These are phyloP conservation scores for Beauveria scarabaeidicola DNA, from an alignment of 2,329 filamentous ascomycete species.

Conservation along the genomic window DNA sequence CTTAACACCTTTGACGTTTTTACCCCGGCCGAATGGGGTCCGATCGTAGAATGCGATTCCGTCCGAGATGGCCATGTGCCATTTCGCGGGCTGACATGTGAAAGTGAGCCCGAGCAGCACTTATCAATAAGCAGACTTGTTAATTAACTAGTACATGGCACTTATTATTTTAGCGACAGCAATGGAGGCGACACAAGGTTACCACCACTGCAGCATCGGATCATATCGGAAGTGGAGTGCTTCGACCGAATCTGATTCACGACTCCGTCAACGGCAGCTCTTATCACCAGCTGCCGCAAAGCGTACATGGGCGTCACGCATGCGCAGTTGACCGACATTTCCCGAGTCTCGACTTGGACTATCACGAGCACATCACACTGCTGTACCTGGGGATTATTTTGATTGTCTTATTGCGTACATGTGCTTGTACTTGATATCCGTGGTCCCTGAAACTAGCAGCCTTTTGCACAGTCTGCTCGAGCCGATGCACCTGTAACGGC, in stretches of 20 bases:
- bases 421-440: conserved; percentile 2
- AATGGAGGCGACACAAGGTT: not conserved
- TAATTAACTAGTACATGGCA: too few relatives aligned
- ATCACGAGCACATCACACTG: not conserved
- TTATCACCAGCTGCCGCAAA: not conserved
- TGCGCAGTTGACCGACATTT: not conserved
- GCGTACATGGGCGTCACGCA: not conserved
- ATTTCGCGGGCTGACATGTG: not conserved
- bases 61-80: not conserved
- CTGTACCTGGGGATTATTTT: not conserved
- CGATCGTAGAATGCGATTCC: not conserved
- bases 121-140: too few relatives aligned
- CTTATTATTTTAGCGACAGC: not conserved
- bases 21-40: not conserved
- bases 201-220: not conserved
- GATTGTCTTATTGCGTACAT: not conserved
- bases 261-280: not conserved
- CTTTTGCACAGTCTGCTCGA: not conserved
- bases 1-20: not conserved
- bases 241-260: not conserved
- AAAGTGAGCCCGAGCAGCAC: not conserved
- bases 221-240: conserved; percentile 1
- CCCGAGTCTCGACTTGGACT: not conserved
- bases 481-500: not conserved
- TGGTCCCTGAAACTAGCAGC: not conserved